Percentiles rank a stretch among this genome's conserved stretches.
Conservation (phyloP, 1,284 basidiomycete genomes). For the Tilletiaria anomala region DNA sequence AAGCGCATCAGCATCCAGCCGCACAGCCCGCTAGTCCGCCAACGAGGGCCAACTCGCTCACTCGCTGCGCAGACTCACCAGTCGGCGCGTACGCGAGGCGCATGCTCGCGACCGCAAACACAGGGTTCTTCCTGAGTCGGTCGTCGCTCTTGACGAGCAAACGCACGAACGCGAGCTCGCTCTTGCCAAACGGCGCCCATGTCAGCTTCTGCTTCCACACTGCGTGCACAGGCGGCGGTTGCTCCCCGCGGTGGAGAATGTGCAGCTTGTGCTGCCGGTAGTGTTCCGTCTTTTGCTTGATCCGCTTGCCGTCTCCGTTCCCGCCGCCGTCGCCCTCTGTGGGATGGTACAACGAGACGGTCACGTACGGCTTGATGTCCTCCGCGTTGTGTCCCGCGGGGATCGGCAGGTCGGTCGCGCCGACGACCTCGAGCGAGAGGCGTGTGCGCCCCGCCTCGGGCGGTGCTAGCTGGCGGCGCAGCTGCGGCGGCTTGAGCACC, state of each 20-base stretch:
- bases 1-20: slow-evolving; percentile 3
- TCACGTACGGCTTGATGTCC: slow-evolving; percentile 27
- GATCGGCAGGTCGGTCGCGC: slow-evolving; percentile 21
- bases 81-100: slow-evolving; percentile 7
- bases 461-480: slow-evolving; percentile 21
- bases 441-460: slow-evolving; percentile 14
- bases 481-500: slow-evolving; percentile 46
- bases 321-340: too few species aligned
- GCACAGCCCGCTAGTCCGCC: not conserved
- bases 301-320: slow-evolving; percentile 10
- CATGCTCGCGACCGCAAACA: slow-evolving; percentile 23
- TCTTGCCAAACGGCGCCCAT: slow-evolving; percentile 18
- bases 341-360: slow-evolving; percentile 24
- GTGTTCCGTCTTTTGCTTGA: slow-evolving; percentile 18
- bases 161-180: slow-evolving; percentile 21
- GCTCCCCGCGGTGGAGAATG: slow-evolving; percentile 16
- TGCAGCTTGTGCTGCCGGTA: slow-evolving; percentile 27
- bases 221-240: slow-evolving; percentile 19
- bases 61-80: slow-evolving; percentile 18
- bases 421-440: slow-evolving; percentile 16
- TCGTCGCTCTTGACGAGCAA: slow-evolving; percentile 32
- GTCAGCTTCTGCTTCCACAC: slow-evolving; percentile 23
- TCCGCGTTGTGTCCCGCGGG: slow-evolving; percentile 16
- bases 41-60: not conserved
- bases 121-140: slow-evolving; percentile 21